phyloP scores from a whole-genome alignment of 2,329 filamentous ascomycete species.

The Emmonsiellopsis sp. region DNA sequence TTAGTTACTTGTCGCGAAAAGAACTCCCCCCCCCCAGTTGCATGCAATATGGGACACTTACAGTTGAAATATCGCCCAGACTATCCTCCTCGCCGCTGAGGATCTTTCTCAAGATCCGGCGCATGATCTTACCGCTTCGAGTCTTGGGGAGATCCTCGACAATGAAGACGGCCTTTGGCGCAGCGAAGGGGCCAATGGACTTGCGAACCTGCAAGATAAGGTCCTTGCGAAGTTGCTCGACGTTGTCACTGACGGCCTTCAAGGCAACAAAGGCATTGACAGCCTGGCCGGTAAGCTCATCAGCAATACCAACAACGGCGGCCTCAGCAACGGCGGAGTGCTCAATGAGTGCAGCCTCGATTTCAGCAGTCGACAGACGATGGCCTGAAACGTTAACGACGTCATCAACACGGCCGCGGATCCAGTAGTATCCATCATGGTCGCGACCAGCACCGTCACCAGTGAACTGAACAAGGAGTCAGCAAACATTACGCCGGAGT shows the following conservation, averaged over 20 bases:
- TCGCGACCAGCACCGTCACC: slow-evolving; percentile 87
- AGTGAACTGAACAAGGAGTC: slow-evolving; percentile 33
- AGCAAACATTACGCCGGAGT: background rate
- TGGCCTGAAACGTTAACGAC: slow-evolving; percentile 98
- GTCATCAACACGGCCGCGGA: slow-evolving; percentile 93
- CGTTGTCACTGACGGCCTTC: slow-evolving; percentile 58
- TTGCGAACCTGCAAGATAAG: slow-evolving; percentile 90
- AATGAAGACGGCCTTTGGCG: slow-evolving; percentile 84
- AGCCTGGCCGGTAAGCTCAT: slow-evolving; percentile 92
- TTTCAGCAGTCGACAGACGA: slow-evolving; percentile 91
- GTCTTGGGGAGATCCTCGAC: slow-evolving; percentile 96
- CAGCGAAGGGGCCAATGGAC: slow-evolving; percentile 94
- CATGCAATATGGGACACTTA: slow-evolving; percentile 38
- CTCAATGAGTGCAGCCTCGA: slow-evolving; percentile 92
- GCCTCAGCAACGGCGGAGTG: slow-evolving; percentile 84
- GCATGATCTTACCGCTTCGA: slow-evolving; percentile 97
- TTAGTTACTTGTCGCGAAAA: background rate
- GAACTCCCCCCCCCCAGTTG: background rate
- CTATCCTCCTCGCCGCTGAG: slow-evolving; percentile 94
- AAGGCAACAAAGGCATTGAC: slow-evolving; percentile 94
- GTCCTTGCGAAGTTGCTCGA: slow-evolving; percentile 80
- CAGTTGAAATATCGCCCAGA: slow-evolving; percentile 83
- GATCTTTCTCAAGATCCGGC: slow-evolving; percentile 93
- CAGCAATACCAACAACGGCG: slow-evolving; percentile 83
- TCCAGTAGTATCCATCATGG: slow-evolving; percentile 99